Base-by-base conservation (phyloP, 2,329 filamentous ascomycete genomes). In the Stagonosporopsis tanaceti region DNA sequence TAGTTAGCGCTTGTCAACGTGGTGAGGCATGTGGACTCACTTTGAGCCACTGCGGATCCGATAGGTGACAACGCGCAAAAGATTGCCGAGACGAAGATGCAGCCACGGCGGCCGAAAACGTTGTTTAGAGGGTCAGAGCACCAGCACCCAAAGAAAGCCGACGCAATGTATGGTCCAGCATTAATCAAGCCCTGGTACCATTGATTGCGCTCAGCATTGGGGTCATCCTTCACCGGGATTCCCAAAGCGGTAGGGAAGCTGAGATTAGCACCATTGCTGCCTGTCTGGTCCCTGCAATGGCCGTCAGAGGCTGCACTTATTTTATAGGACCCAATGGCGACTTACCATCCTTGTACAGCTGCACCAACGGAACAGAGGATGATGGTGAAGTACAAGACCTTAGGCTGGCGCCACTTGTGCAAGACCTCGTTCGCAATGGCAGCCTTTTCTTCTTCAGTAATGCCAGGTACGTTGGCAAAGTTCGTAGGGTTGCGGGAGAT, bases 361-460 rank as follows among this genome's bases (percentile, higher is more conserved):
- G 88, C 87, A 41, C 86, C 87, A 54, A 90, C 84, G 25, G 87
- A 89, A 71, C 86, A 89, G 20, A 85, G 84, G 9, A 85, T 77
- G 60, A 91, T 88, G 44, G 88, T 89, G 58, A 88, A 79, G 73
- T 87, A 87, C 5, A 91, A 79, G 20, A 81, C 79, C 63, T 66
- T 79, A 0, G 88, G 87, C 34, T 67, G 63, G 17, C 88, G 82
- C 58, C 88, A 91, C 67, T 85, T 87, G 20, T 79, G 80, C 84
- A 86, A 42, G 24, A 60, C 52, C 41, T 69, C 66, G n/a, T 64
- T 64, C 22, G 55, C 47, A 30, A 69, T 59, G 6, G 61, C 57
- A 35, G 56, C 30, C 27, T 55, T 63, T 25, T 69, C 66, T 0
- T 60, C 59, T 37, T 69, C 60, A 30, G 57, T 59, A n/a, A 69